A percentile compares a stretch with the other conserved stretches of the same genome.
Conservation (phyloP, 495 filamentous ascomycete genomes). For the Daldinia concentrica region DNA sequence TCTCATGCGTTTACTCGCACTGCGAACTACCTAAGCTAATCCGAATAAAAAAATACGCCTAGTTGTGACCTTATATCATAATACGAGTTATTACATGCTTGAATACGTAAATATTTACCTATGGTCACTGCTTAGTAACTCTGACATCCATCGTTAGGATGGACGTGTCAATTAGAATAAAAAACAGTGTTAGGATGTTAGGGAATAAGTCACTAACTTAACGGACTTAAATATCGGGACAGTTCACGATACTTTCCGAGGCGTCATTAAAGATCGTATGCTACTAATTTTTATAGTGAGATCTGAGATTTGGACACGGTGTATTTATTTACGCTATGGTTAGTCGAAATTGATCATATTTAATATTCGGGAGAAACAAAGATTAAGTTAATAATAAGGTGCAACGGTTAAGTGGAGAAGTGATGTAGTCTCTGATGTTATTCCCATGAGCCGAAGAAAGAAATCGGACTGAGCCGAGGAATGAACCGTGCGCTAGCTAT, state of each 20-base stretch:
- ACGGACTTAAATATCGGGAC: not conserved
- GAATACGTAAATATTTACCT: not conserved
- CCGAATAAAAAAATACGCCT: not conserved
- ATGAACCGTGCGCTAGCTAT: not conserved
- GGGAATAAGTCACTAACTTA: too few relatives aligned
- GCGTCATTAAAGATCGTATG: not conserved
- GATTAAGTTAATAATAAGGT: slow-evolving; percentile 24
- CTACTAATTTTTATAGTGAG: not conserved
- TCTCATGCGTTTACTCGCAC: not conserved
- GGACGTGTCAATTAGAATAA: too few relatives aligned
- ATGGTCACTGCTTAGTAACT: not conserved
- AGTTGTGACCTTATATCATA: not conserved
- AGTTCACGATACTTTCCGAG: not conserved
- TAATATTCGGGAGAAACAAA: not conserved
- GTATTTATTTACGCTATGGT: not conserved
- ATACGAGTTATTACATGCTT: not conserved
- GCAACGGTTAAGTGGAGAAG: slow-evolving; percentile 27
- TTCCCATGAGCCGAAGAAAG: slow-evolving; percentile 25
- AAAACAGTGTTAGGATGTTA: too few relatives aligned
- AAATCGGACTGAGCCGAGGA: slow-evolving; percentile 9
- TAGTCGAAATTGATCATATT: not conserved
- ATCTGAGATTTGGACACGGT: not conserved
- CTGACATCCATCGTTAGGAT: not conserved
- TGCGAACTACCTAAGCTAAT: not conserved
- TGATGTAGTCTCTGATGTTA: slow-evolving; percentile 35